These are phyloP conservation scores for Ophiosphaerella herpotricha DNA, from an alignment of 2,329 filamentous ascomycete species.

Conservation along the genomic window DNA sequence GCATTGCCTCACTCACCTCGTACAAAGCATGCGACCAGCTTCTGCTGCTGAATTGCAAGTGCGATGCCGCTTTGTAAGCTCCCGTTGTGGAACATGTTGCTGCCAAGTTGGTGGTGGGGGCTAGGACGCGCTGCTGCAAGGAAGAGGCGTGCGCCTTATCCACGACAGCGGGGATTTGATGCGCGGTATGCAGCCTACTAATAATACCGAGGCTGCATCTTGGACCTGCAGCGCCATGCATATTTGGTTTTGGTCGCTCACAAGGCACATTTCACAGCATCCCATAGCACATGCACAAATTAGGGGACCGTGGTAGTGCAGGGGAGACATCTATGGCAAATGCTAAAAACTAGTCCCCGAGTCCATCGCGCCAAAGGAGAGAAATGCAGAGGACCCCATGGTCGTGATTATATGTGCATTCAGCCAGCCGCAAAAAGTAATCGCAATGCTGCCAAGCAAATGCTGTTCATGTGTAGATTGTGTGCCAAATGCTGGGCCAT, in stretches of 20 bases:
- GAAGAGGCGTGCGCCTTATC: slow-evolving; percentile 8
- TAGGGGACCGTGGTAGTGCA: not conserved
- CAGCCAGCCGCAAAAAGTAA: slow-evolving; percentile 15
- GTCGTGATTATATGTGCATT: slow-evolving; percentile 22
- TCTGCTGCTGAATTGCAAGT: slow-evolving; percentile 72
- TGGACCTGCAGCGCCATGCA: not conserved
- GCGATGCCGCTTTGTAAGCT: slow-evolving; percentile 80
- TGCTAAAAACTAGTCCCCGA: slow-evolving; percentile 28
- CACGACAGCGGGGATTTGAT: slow-evolving; percentile 12
- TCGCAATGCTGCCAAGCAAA: slow-evolving; percentile 26
- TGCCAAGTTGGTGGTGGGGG: slow-evolving; percentile 14
- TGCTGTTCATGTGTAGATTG: slow-evolving; percentile 14
- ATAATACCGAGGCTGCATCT: slow-evolving; percentile 12
- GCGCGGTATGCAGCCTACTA: not conserved
- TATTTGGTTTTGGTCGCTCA: not conserved
- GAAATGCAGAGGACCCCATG: slow-evolving; percentile 27
- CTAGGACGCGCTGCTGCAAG: slow-evolving; percentile 16
- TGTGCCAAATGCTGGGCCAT: slow-evolving; percentile 20
- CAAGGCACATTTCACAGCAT: not conserved
- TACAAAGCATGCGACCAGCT: slow-evolving; percentile 84
- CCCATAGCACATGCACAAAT: not conserved
- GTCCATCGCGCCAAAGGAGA: slow-evolving; percentile 38
- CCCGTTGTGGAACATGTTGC: slow-evolving; percentile 78
- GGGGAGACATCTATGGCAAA: slow-evolving; percentile 37
- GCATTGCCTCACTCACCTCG: slow-evolving; percentile 58